Conservation (phyloP, 2,329 filamentous ascomycete genomes). For the Onygenales sp. region DNA sequence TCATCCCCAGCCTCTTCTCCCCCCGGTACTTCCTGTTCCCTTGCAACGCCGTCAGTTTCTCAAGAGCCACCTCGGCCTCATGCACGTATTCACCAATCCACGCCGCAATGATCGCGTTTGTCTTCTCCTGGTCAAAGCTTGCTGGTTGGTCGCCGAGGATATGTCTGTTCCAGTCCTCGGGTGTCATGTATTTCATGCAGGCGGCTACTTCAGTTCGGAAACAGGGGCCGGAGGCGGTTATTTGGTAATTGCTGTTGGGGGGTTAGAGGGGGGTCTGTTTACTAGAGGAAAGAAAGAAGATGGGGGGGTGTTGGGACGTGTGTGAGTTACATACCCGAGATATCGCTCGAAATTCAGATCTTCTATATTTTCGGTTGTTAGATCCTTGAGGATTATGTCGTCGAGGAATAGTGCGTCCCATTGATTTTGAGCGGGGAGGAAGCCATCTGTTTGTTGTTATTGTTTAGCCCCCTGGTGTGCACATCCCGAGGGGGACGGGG, state of each 20-base stretch:
- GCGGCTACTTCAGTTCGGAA: slow-evolving; percentile 35
- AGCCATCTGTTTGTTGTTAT: slow-evolving; percentile 26
- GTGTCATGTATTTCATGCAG: slow-evolving; percentile 30
- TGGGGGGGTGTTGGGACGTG: background rate
- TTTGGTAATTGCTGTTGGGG: slow-evolving; percentile 26
- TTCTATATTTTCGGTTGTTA: slow-evolving; percentile 20
- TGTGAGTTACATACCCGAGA: slow-evolving; percentile 25
- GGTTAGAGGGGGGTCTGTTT: background rate
- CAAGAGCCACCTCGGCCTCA: slow-evolving; percentile 24
- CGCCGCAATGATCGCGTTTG: slow-evolving; percentile 23
- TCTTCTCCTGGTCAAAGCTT: slow-evolving; percentile 21
- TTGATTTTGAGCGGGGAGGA: slow-evolving; percentile 30
- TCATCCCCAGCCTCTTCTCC: slow-evolving; percentile 16
- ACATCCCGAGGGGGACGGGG: background rate
- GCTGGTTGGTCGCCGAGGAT: slow-evolving; percentile 26
- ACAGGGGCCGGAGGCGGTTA: slow-evolving; percentile 29
- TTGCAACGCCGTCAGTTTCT: slow-evolving; percentile 3
- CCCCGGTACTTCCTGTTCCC: slow-evolving; percentile 6
- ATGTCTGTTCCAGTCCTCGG: slow-evolving; percentile 29
- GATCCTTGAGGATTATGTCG: slow-evolving; percentile 29
- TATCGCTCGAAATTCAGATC: slow-evolving; percentile 28
- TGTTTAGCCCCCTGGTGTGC: background rate
- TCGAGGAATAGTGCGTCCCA: slow-evolving; percentile 34
- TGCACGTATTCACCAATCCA: slow-evolving; percentile 27
- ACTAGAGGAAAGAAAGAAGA: background rate